These are phyloP conservation scores for Myrica gale DNA, from an alignment of 306 rosid genomes.

Conservation along the genomic window DNA sequence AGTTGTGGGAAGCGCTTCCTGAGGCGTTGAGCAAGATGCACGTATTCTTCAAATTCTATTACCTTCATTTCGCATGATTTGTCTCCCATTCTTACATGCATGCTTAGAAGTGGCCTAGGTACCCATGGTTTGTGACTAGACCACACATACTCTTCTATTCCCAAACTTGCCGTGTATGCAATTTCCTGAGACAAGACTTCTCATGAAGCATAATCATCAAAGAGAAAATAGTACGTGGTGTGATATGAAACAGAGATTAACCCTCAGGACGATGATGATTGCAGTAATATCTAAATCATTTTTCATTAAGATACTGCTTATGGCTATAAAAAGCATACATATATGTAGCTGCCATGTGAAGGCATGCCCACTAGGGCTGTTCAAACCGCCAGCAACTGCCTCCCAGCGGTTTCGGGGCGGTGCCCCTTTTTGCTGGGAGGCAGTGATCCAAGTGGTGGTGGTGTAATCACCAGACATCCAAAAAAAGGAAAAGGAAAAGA, in stretches of 20 bases:
- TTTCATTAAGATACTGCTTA: too few species aligned
- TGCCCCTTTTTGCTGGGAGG: too few species aligned
- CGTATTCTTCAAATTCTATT: conserved; percentile 70
- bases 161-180: conserved; percentile 32
- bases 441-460: too few species aligned
- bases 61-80: conserved; percentile 90
- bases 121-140: conserved; percentile 86
- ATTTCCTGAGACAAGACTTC: conserved; percentile 33
- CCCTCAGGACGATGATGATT: neutral
- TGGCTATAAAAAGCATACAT: too few species aligned
- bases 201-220: neutral
- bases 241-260: neutral
- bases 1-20: conserved; percentile 72
- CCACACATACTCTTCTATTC: conserved; percentile 80
- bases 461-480: too few species aligned
- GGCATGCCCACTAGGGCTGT: too few species aligned
- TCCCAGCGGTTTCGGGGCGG: too few species aligned
- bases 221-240: neutral
- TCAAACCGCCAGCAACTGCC: too few species aligned
- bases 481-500: too few species aligned
- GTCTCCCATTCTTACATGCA: conserved; percentile 95
- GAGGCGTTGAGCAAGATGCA: conserved; percentile 61
- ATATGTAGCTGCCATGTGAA: too few species aligned
- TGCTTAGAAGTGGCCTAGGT: conserved; percentile 78
- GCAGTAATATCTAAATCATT: too few species aligned